Evolutionary conservation across 495 filamentous ascomycete species (phyloP).

Genomic region (Cudoniella acicularis): DNA sequence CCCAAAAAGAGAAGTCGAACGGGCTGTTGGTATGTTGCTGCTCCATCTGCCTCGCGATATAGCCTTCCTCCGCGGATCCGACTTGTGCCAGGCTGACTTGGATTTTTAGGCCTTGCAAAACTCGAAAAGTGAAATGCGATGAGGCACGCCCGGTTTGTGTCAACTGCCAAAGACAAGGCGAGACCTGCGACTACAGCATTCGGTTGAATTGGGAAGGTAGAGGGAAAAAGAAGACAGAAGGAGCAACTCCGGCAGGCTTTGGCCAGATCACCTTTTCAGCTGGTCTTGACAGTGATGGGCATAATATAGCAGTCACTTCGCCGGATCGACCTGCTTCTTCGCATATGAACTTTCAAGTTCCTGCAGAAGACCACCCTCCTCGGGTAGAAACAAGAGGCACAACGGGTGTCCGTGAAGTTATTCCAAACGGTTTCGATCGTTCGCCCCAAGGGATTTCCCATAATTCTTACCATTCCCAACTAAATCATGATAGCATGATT

Average conservation of each 20-base stretch:
- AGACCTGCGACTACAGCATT: slow-evolving; percentile 83
- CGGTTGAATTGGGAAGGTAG: slow-evolving; percentile 81
- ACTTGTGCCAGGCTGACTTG: neutral
- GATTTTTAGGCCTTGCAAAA: slow-evolving; percentile 69
- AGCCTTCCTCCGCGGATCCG: neutral
- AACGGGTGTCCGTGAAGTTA: too few species aligned
- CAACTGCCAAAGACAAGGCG: slow-evolving; percentile 73
- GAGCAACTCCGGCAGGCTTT: neutral
- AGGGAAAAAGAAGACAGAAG: slow-evolving; percentile 37
- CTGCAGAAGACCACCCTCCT: too few species aligned
- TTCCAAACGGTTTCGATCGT: too few species aligned
- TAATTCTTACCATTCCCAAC: too few species aligned
- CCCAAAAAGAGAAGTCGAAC: slow-evolving; percentile 73
- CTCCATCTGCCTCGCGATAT: neutral
- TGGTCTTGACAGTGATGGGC: slow-evolving; percentile 9
- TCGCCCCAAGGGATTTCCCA: too few species aligned
- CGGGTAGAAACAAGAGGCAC: too few species aligned
- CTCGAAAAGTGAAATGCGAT: slow-evolving; percentile 83
- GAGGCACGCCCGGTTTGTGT: slow-evolving; percentile 76
- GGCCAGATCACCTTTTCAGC: slow-evolving; percentile 16
- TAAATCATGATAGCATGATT: slow-evolving; percentile 6
- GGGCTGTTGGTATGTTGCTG: slow-evolving; percentile 71
- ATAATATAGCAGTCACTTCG: neutral
- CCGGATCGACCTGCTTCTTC: too few species aligned
- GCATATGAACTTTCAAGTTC: neutral